phyloP scores from a whole-genome alignment of 208 protist species.

The Wallacemonas sp. region DNA sequence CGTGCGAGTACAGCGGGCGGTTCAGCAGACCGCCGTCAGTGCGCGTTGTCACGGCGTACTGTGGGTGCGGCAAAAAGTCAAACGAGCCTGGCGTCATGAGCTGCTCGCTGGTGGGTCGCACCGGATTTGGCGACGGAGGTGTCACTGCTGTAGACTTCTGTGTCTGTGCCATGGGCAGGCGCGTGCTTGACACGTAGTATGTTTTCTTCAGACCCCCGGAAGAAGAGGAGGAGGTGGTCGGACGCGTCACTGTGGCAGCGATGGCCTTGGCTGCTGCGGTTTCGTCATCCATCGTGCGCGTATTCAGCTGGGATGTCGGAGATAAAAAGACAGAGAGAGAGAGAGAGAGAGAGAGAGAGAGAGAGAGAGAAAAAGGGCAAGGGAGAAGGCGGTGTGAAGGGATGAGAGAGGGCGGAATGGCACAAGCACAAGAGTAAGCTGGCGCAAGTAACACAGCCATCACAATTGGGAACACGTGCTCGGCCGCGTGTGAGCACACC shows the following conservation, averaged over 20 bases:
- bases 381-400: too few relatives aligned
- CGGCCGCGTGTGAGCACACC: too few relatives aligned
- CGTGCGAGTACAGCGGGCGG: conserved; percentile 63
- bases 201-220: conserved; percentile 1
- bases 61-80: conserved; percentile 60
- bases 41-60: conserved; percentile 41
- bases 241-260: neutral
- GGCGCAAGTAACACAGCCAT: too few relatives aligned
- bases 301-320: too few relatives aligned
- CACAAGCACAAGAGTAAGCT: too few relatives aligned
- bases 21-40: conserved; percentile 33
- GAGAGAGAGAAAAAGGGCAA: too few relatives aligned
- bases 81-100: conserved; percentile 41
- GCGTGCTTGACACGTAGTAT: conserved; percentile 50
- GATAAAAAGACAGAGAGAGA: neutral
- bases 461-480: too few relatives aligned
- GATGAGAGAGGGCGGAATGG: too few relatives aligned
- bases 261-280: neutral
- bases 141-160: neutral
- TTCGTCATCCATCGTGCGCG: conserved; percentile 9
- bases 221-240: neutral
- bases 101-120: neutral
- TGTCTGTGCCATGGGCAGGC: conserved; percentile 24
- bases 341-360: too few relatives aligned
- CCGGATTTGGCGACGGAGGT: too few relatives aligned